A percentile compares a stretch with the other conserved stretches of the same genome.
Conservation (phyloP, 768 basidiomycete species). For the Serendipita sp. region DNA sequence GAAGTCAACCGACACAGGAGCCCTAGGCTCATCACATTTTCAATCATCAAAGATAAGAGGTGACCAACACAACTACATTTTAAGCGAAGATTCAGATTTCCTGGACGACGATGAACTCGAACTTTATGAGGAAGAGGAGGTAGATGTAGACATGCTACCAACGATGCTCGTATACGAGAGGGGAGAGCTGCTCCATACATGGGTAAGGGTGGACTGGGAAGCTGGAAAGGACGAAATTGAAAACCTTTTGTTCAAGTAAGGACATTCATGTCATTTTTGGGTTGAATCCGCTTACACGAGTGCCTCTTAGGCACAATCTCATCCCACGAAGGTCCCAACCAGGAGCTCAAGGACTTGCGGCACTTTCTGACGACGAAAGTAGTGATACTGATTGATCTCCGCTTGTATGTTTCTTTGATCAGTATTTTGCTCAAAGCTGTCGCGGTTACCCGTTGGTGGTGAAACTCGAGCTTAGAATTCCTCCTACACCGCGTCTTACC, state of each 20-base stretch:
- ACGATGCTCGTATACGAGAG: constrained; percentile 63
- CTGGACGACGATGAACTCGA: constrained; percentile 26
- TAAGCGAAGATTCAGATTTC: constrained; percentile 13
- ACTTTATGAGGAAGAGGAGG: constrained; percentile 37
- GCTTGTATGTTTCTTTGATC: background rate
- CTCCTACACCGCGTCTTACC: background rate
- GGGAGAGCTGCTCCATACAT: constrained; percentile 72
- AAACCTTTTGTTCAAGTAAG: constrained; percentile 45
- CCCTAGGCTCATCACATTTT: constrained; percentile 4
- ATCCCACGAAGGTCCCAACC: background rate
- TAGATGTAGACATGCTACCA: constrained; percentile 66
- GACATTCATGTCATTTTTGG: constrained; percentile 9
- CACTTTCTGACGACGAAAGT: background rate
- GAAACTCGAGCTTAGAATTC: background rate
- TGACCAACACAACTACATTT: constrained; percentile 2
- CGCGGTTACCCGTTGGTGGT: background rate
- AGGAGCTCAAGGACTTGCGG: background rate
- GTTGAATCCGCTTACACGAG: background rate
- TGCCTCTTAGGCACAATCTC: background rate
- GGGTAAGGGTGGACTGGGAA: constrained; percentile 73
- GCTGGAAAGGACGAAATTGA: constrained; percentile 50
- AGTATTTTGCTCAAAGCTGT: background rate
- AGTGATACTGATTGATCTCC: background rate
- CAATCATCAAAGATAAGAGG: background rate
- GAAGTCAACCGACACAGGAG: constrained; percentile 14